A percentile compares a stretch with the other conserved stretches of the same genome.
Conservation (phyloP, 441 rosid species). For the Kokia cookei region DNA sequence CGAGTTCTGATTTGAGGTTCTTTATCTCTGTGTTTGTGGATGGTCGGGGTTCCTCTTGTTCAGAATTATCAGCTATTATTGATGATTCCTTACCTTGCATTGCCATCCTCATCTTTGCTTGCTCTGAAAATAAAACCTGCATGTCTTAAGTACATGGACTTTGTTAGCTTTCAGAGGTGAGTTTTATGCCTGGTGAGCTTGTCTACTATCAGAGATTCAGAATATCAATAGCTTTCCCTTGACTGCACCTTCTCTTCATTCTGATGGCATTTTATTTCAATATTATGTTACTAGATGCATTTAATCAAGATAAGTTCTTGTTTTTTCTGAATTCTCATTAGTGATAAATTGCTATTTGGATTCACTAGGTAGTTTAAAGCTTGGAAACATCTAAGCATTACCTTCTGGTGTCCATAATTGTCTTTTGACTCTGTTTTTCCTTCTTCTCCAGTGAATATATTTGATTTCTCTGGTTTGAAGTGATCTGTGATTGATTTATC, state of each 20-base stretch:
- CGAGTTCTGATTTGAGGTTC: slow-evolving; percentile 51
- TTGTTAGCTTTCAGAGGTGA: not conserved
- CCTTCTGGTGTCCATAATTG: not conserved
- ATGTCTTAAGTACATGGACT: slow-evolving; percentile 2
- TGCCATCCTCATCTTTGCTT: slow-evolving; percentile 61
- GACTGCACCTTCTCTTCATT: not conserved
- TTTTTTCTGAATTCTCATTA: too few species aligned
- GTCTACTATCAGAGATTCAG: not conserved
- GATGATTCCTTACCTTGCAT: slow-evolving; percentile 38
- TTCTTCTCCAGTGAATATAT: not conserved
- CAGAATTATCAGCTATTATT: slow-evolving; percentile 15
- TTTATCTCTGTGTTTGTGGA: slow-evolving; percentile 34
- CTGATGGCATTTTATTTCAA: not conserved
- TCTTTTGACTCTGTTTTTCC: not conserved
- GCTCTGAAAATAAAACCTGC: slow-evolving; percentile 17
- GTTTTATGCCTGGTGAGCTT: not conserved
- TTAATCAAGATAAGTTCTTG: not conserved
- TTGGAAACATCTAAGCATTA: not conserved
- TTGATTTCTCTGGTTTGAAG: not conserved
- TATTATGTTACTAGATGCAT: not conserved
- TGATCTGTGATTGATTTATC: not conserved
- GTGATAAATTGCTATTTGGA: not conserved
- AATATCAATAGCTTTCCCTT: not conserved
- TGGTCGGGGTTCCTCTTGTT: slow-evolving; percentile 13
- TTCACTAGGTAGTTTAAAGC: not conserved